Evolutionary conservation across 768 basidiomycete genomes (phyloP), one percentile per base, ranked within the genome.

Genomic region (Kwoniella shandongensis): DNA sequence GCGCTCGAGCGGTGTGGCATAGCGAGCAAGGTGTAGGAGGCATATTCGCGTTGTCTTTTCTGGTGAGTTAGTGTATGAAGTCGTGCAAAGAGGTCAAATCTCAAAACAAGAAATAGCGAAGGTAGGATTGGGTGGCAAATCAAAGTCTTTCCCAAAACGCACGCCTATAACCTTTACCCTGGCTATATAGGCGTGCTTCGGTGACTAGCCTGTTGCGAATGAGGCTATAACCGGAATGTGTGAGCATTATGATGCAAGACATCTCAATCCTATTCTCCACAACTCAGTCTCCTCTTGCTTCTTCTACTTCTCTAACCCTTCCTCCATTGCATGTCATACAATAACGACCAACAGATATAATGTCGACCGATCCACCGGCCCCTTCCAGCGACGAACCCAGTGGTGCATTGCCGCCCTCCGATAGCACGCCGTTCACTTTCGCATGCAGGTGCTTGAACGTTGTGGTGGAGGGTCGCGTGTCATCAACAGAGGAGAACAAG

Each of bases 1-100:
- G 92, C 0, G 96, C 90, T 51, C 86, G 85, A 2, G 86, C 79
- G 2, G 83, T 84, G 15, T 82, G 77, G 74, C 91, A 91, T 13
- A 96, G 80, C 1, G 83, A 84, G 70, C 94, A 98, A 25, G 79
- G 79, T 66, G 85, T 83, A 2, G 91, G 87, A 3, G 91, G 82
- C 92, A 94, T 96, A 29, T 54, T n/a, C n/a, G n/a, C n/a, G n/a
- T n/a, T 70, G 57, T 38, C n/a, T 25, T 35, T 42, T 17, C 47
- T 3, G 17, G 32, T 32, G 50, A 18, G 38, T n/a, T 30, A 26
- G 51, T 53, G 51, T 6, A 6, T 13, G 32, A 32, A 13, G 32
- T 32, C 32, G 41, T 42, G 41, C n/a, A 17, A 8, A 42, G 41
- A n/a, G 41, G 6, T 5, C n/a, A 7, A 26, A 3, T 3, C 20